These are phyloP conservation scores for Chara braunii DNA, from an alignment of 139 green algal genomes.

Conservation along the genomic window DNA sequence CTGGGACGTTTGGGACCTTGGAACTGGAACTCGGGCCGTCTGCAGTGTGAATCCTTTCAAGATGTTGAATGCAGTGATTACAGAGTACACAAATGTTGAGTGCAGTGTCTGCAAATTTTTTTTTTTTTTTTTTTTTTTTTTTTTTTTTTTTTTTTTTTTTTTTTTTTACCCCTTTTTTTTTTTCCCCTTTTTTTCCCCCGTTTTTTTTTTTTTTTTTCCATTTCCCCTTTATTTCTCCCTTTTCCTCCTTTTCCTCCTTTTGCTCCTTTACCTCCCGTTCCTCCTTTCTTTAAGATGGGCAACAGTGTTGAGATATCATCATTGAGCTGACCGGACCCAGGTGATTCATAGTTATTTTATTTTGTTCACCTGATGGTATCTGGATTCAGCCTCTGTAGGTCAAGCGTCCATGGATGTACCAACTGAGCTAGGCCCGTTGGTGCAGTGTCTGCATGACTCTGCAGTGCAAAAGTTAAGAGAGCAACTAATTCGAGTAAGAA, in stretches of 20 bases:
- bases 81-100: no score
- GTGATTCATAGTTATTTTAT: background rate
- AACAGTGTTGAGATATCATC: no score
- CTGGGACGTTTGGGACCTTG: no score
- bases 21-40: no score
- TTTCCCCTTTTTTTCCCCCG: background rate
- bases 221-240: background rate
- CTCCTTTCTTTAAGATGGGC: conserved; percentile 3
- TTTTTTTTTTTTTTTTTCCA: background rate
- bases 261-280: background rate
- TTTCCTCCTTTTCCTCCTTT: background rate
- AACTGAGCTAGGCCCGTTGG: background rate
- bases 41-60: no score
- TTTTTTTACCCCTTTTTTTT: background rate
- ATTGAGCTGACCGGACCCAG: background rate
- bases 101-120: no score
- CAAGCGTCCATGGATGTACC: background rate
- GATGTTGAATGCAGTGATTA: no score
- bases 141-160: no score
- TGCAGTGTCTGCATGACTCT: background rate
- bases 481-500: no score
- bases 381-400: background rate
- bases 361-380: background rate
- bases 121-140: no score
- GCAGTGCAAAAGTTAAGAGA: no score